Percentiles rank a stretch among this genome's conserved stretches.
Evolutionary conservation across 2,329 filamentous ascomycete genomes (phyloP).

Genomic region (Parascedosporium putredinis): DNA sequence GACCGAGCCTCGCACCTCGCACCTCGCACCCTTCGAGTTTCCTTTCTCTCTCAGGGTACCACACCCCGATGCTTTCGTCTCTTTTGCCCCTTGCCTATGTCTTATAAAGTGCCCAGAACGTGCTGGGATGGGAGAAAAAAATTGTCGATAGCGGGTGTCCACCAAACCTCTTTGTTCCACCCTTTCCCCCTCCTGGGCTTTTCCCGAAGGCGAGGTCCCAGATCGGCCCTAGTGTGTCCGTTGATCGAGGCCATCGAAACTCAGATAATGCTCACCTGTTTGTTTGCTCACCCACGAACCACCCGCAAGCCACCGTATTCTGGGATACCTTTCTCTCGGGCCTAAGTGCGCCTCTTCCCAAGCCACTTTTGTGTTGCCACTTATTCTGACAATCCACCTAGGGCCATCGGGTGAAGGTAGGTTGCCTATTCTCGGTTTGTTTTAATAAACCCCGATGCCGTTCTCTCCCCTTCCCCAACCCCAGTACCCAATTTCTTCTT

Average conservation of each 20-base stretch:
- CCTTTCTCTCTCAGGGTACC: no score
- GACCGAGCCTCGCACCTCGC: no score
- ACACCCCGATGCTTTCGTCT: no score
- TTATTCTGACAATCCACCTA: background rate
- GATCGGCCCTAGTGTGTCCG: background rate
- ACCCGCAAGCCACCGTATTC: background rate
- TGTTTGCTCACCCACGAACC: background rate
- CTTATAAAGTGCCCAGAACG: no score
- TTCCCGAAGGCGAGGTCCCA: background rate
- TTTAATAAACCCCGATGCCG: background rate
- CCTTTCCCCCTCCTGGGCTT: background rate
- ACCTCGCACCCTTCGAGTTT: no score
- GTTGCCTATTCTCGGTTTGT: no score
- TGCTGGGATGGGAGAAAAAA: no score
- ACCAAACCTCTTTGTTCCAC: no score
- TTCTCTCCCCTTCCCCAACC: background rate
- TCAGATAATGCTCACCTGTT: conserved; percentile 1
- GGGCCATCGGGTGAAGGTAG: no score
- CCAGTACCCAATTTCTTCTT: background rate
- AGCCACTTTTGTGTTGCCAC: background rate
- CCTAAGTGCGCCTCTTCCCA: background rate
- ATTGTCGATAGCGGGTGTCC: no score
- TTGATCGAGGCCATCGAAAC: background rate
- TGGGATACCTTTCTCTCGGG: background rate
- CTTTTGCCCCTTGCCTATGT: no score